Base-by-base conservation (phyloP, 495 filamentous ascomycete genomes). In the Achaetomiella virescens region DNA sequence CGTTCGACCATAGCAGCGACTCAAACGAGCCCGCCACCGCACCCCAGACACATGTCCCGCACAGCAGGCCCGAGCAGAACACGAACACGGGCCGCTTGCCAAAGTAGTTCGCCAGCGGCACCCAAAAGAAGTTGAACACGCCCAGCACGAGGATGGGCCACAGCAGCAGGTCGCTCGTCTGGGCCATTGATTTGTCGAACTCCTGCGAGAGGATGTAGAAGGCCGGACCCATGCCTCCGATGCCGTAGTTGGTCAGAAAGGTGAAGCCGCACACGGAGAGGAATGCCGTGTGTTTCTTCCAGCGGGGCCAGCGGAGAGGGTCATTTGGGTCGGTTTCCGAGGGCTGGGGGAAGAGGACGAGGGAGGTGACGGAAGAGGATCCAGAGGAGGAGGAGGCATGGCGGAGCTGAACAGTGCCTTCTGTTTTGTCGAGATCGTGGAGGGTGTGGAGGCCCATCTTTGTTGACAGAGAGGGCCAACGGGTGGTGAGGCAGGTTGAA, bases 51-150 rank as follows among this genome's bases (percentile, higher is more conserved):
- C 64, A 67, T 35, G 62, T 60, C 2, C 61, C 66, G 25, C 70
- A 65, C 15, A 68, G 65, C 33, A 78, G 50, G 5, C 64, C 60
- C 7, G 64, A 69, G 7, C 64, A 59, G 18, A 72, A 49, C 25
- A 81, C 64, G 43, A 81, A 84, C 2, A 81, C 68, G 0, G 80
- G 77, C 21, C 81, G 71, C 31, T 80, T 73, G 21, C 81, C 81
- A 46, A 77, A 78, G 61, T 79, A 81, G 63, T 77, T 73, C 45
- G 76, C 72, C 1, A 84, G 31, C 7, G 81, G 81, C 57, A 83
- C 78, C 75, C 80, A 81, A 29, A 82, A 55, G 50, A 84, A 71
- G 57, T 76, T 80, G 47, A 66, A 72, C 7, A 68, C 46, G n/a
- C 67, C 67, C n/a, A 70, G 61, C 1, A 68, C 64, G 12, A 70